A percentile compares a stretch with the other conserved stretches of the same genome.
These are phyloP conservation scores for Calocybe indica DNA, from an alignment of 768 basidiomycete genomes.

Conservation along the genomic window DNA sequence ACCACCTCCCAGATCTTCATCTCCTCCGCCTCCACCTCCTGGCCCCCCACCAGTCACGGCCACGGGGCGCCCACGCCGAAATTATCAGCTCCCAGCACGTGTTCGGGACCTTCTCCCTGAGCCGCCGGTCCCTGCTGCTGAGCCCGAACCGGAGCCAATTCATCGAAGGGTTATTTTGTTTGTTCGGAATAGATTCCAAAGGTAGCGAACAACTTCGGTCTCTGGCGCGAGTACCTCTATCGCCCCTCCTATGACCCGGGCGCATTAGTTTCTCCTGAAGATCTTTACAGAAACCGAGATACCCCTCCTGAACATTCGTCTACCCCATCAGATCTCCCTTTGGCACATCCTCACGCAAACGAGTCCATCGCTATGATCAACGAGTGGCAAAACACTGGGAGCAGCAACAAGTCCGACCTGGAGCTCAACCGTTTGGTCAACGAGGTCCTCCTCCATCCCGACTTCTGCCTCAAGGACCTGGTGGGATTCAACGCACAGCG, in stretches of 20 bases:
- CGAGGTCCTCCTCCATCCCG: conserved; percentile 6
- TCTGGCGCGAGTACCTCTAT: conserved; percentile 15
- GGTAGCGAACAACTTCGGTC: conserved; percentile 12
- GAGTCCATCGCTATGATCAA: conserved; percentile 13
- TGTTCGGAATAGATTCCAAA: conserved; percentile 12
- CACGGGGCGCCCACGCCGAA: conserved; percentile 10
- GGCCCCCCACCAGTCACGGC: conserved; percentile 7
- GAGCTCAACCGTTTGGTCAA: conserved; percentile 11
- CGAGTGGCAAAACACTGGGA: conserved; percentile 17
- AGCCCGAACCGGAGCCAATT: conserved; percentile 1
- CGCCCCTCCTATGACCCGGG: conserved; percentile 21
- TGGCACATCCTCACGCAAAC: conserved; percentile 10
- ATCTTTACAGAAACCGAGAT: conserved; percentile 4
- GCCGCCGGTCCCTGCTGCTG: background rate
- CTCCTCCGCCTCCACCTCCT: conserved; percentile 5
- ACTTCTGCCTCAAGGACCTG: conserved; percentile 7
- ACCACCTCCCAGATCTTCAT: background rate
- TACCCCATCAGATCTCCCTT: background rate
- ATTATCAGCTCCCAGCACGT: conserved; percentile 6
- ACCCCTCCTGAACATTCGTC: background rate
- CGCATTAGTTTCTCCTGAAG: conserved; percentile 3
- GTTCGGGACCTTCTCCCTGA: conserved; percentile 10
- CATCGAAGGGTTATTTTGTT: conserved; percentile 10
- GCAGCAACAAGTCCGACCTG: conserved; percentile 6
- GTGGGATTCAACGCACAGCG: conserved; percentile 6